Percentiles rank a stretch among this genome's conserved stretches.
Evolutionary conservation across 2,329 filamentous ascomycete genomes (phyloP).

Genomic region (Phialophora macrospora): DNA sequence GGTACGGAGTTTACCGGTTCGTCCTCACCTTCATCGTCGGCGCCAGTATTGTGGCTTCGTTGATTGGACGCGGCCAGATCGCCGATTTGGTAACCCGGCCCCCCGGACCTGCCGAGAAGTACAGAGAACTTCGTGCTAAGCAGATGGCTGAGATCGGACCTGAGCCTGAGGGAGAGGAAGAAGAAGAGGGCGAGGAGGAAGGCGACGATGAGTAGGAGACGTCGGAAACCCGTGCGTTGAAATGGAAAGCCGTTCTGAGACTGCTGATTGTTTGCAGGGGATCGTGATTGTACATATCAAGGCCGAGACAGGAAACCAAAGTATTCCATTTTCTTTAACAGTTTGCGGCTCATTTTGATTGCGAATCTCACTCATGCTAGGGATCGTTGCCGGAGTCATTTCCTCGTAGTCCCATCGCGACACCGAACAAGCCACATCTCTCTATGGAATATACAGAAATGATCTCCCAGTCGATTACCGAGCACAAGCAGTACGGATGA

Average conservation of each 20-base stretch:
- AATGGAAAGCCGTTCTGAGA: slow-evolving; percentile 16
- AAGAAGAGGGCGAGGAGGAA: slow-evolving; percentile 36
- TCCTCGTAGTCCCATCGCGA: not conserved
- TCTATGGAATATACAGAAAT: not conserved
- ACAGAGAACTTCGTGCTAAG: slow-evolving; percentile 56
- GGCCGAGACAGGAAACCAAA: slow-evolving; percentile 22
- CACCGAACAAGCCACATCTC: not conserved
- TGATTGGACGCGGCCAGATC: slow-evolving; percentile 83
- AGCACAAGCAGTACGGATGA: not conserved
- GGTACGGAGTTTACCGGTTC: slow-evolving; percentile 91
- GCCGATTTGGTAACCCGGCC: slow-evolving; percentile 58
- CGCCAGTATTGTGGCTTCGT: slow-evolving; percentile 74
- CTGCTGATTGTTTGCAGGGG: slow-evolving; percentile 23
- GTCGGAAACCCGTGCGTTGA: slow-evolving; percentile 11
- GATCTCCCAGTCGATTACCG: not conserved
- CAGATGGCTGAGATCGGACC: slow-evolving; percentile 54
- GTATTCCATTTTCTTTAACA: slow-evolving; percentile 21
- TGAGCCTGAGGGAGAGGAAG: slow-evolving; percentile 44
- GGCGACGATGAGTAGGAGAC: slow-evolving; percentile 36
- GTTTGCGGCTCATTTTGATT: not conserved
- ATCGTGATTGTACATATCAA: slow-evolving; percentile 32
- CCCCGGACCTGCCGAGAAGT: slow-evolving; percentile 53
- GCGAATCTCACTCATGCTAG: not conserved
- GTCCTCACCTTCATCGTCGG: slow-evolving; percentile 90
- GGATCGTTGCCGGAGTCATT: not conserved